These are phyloP conservation scores for Aureobasidium melanogenum DNA, from an alignment of 2,329 filamentous ascomycete genomes.

Conservation along the genomic window DNA sequence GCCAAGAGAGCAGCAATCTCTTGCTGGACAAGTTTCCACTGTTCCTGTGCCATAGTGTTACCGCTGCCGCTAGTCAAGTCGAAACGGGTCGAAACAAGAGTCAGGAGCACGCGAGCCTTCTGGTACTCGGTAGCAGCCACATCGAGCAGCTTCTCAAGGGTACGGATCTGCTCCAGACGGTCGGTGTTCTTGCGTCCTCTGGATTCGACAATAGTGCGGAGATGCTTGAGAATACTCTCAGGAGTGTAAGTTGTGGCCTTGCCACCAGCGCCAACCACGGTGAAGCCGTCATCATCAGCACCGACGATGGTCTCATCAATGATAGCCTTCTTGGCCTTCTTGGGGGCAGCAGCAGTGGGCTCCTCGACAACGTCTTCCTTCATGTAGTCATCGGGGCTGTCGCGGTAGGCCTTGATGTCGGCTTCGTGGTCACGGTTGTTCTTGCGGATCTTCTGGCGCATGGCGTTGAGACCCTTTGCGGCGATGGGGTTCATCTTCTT, in stretches of 20 bases:
- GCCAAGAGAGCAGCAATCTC: conserved; percentile 72
- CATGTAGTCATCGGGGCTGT: conserved; percentile 81
- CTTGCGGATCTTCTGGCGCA: conserved; percentile 98
- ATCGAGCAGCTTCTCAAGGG: conserved; percentile 92
- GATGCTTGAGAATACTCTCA: conserved; percentile 96
- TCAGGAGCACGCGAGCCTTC: conserved; percentile 82
- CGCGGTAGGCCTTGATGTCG: conserved; percentile 80
- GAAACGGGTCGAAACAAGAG: conserved; percentile 87
- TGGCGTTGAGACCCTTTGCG: conserved; percentile 85
- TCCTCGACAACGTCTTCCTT: conserved; percentile 72
- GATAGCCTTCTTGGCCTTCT: conserved; percentile 37
- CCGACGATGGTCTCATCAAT: conserved; percentile 42
- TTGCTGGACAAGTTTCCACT: conserved; percentile 91
- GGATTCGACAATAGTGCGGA: conserved; percentile 86
- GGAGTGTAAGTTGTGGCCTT: conserved; percentile 86
- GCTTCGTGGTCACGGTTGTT: conserved; percentile 90
- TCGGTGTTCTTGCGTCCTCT: conserved; percentile 99
- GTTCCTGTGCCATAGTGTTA: conserved; percentile 84
- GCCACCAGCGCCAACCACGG: conserved; percentile 79
- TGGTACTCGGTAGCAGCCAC: conserved; percentile 89
- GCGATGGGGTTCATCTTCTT: conserved; percentile 99
- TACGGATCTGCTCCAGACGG: conserved; percentile 83
- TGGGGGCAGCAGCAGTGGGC: conserved; percentile 44
- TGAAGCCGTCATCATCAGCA: conserved; percentile 78
- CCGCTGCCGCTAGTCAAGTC: conserved; percentile 74